A percentile compares a stretch with the other conserved stretches of the same genome.
phyloP scores from a whole-genome alignment of 768 basidiomycete genomes.

The Mycena metata region DNA sequence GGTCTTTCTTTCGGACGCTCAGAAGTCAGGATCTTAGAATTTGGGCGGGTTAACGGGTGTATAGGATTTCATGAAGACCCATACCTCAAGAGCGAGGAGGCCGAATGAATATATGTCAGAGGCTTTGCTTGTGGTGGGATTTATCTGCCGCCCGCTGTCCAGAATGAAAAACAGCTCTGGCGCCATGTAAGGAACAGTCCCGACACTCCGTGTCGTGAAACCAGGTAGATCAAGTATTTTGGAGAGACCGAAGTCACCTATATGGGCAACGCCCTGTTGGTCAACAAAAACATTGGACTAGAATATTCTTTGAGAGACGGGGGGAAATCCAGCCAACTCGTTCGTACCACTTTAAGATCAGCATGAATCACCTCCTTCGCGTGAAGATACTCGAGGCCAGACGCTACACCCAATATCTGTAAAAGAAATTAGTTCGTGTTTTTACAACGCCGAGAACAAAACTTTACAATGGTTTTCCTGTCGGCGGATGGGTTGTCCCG shows the following conservation, averaged over 20 bases:
- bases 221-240: slow-evolving; percentile 22
- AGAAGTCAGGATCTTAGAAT: no score
- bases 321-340: background rate
- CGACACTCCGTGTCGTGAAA: slow-evolving; percentile 30
- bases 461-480: slow-evolving; percentile 16
- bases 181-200: slow-evolving; percentile 39
- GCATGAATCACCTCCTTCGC: slow-evolving; percentile 40
- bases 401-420: slow-evolving; percentile 38
- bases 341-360: slow-evolving; percentile 40
- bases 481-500: slow-evolving; percentile 5
- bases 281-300: slow-evolving; percentile 41
- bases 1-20: no score
- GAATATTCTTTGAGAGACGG: no score
- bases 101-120: no score
- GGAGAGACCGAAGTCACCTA: slow-evolving; percentile 44
- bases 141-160: no score
- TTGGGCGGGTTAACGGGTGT: no score
- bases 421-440: background rate
- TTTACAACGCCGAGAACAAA: background rate
- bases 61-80: no score
- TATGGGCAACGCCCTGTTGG: slow-evolving; percentile 31
- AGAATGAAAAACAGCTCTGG: slow-evolving; percentile 35
- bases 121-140: no score
- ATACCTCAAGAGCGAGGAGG: no score
- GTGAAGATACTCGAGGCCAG: slow-evolving; percentile 42